phyloP scores from a whole-genome alignment of 208 protist genomes.

The Trypanosoma mega region DNA sequence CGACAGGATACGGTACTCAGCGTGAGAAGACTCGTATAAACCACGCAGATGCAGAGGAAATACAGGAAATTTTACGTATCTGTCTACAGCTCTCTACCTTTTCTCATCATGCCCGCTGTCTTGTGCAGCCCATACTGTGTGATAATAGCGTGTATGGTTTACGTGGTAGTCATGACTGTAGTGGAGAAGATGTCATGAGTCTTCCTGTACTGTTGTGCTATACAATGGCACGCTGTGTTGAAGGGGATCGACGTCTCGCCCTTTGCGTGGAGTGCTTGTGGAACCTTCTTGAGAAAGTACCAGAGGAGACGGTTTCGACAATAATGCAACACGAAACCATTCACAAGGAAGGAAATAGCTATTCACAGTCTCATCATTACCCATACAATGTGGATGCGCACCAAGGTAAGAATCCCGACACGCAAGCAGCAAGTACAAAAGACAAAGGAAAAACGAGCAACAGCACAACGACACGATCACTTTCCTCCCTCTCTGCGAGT shows the following conservation, averaged over 20 bases:
- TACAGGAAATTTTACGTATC: conserved; percentile 21
- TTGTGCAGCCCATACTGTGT: not conserved
- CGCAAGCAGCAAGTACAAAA: not conserved
- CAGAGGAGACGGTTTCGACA: conserved; percentile 28
- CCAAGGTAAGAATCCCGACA: not conserved
- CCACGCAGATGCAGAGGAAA: conserved; percentile 21
- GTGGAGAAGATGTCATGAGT: conserved; percentile 9
- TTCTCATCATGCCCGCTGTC: conserved; percentile 23
- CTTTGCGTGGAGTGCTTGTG: conserved; percentile 63
- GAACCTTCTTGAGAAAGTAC: conserved; percentile 35
- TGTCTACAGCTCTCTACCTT: conserved; percentile 25
- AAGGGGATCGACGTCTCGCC: conserved; percentile 38
- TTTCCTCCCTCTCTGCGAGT: conserved; percentile 32
- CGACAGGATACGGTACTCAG: no score
- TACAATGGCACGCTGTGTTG: conserved; percentile 31
- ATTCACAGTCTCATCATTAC: no score
- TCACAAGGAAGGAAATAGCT: not conserved
- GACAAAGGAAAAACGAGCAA: not conserved
- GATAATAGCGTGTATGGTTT: not conserved
- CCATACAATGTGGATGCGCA: no score
- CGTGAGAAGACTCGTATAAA: conserved; percentile 13
- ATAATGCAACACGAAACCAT: conserved; percentile 30
- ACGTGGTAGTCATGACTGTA: no score
- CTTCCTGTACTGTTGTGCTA: conserved; percentile 34
- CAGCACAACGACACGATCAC: conserved; percentile 5